phyloP scores from a whole-genome alignment of 495 filamentous ascomycete species.

The Podospora comata region DNA sequence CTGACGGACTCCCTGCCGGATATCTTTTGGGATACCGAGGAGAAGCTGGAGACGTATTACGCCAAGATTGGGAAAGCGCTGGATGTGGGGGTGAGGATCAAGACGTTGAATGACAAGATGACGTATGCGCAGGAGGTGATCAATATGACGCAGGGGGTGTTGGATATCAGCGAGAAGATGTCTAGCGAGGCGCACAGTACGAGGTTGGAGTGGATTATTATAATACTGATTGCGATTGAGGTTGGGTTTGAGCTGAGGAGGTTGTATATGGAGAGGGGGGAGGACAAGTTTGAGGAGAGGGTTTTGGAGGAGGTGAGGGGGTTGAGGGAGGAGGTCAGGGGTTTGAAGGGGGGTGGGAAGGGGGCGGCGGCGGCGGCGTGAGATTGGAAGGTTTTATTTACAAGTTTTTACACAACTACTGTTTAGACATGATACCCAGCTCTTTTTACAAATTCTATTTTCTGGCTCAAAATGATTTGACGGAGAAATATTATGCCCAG shows the following conservation, averaged over 20 bases:
- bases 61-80: slow-evolving; percentile 85
- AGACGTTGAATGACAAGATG: slow-evolving; percentile 91
- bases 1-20: slow-evolving; percentile 93
- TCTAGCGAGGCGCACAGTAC: slow-evolving; percentile 86
- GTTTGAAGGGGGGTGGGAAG: background rate
- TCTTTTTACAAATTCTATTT: background rate
- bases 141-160: slow-evolving; percentile 83
- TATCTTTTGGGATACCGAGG: slow-evolving; percentile 94
- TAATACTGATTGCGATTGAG: slow-evolving; percentile 87
- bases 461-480: background rate
- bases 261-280: slow-evolving; percentile 44
- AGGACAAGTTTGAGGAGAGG: slow-evolving; percentile 28
- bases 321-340: slow-evolving; percentile 6
- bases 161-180: slow-evolving; percentile 83
- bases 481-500: no score
- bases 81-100: slow-evolving; percentile 91
- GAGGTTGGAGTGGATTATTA: slow-evolving; percentile 95
- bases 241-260: slow-evolving; percentile 62
- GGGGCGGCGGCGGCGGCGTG: background rate
- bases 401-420: background rate
- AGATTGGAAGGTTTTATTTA: slow-evolving; percentile 2
- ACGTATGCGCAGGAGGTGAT: slow-evolving; percentile 97
- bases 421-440: background rate
- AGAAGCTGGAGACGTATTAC: slow-evolving; percentile 88
- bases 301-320: slow-evolving; percentile 20